A percentile compares a stretch with the other conserved stretches of the same genome.
Conservation (phyloP, 164 flowering plant species). For the Nymphaea colorata region DNA sequence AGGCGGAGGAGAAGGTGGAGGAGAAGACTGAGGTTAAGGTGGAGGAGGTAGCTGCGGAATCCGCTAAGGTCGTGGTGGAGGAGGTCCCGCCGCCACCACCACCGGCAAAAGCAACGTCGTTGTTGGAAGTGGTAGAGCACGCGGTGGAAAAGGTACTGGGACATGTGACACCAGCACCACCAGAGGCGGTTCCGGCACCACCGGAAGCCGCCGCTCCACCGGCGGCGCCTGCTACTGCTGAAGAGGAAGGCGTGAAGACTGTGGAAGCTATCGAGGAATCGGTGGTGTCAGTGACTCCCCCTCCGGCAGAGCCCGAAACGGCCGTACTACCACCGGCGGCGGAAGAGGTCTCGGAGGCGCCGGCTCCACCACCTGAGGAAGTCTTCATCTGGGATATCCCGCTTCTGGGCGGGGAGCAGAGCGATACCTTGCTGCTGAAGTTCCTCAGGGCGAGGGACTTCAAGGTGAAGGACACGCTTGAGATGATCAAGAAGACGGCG, state of each 20-base stretch:
- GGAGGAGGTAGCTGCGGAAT: neutral
- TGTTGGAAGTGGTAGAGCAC: no score
- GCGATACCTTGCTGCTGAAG: conserved; percentile 68
- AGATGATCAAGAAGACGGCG: conserved; percentile 73
- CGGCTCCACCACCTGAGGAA: conserved; percentile 45
- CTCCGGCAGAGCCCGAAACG: conserved; percentile 9
- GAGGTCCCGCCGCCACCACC: conserved; percentile 4
- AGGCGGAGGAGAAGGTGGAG: conserved; percentile 1
- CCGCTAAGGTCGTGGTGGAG: neutral
- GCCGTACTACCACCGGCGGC: conserved; percentile 13
- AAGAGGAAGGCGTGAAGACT: conserved; percentile 58
- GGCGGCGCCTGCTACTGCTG: conserved; percentile 19
- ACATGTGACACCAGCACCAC: no score
- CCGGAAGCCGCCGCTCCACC: conserved; percentile 1
- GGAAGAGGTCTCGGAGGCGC: conserved; percentile 10
- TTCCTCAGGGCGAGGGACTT: conserved; percentile 87
- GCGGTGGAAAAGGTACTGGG: no score
- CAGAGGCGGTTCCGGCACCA: neutral
- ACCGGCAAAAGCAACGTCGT: neutral
- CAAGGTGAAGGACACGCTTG: conserved; percentile 73
- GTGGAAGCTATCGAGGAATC: conserved; percentile 71
- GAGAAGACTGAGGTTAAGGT: conserved; percentile 4
- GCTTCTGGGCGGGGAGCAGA: conserved; percentile 48
- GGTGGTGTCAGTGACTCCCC: conserved; percentile 24
- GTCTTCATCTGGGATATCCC: conserved; percentile 71